These are phyloP conservation scores for Gilbertella persicaria DNA, from an alignment of 371 early-diverging fungal genomes.

Conservation along the genomic window DNA sequence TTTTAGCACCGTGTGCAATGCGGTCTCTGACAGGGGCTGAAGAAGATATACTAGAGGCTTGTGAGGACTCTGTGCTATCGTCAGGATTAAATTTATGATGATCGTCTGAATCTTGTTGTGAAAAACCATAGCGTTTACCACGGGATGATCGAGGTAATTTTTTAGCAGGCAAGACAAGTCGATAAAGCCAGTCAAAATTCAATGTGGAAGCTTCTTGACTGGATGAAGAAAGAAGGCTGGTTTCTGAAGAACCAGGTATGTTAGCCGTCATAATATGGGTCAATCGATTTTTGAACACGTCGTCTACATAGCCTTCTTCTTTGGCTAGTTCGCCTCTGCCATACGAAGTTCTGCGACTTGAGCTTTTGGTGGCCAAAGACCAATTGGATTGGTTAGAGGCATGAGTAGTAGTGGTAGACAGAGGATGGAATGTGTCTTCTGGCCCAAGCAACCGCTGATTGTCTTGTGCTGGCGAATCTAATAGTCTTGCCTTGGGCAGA, in stretches of 20 bases:
- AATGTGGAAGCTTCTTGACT: not conserved
- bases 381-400: conserved; percentile 13
- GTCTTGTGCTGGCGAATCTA: no score
- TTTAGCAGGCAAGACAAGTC: conserved; percentile 9
- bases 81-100: conserved; percentile 19
- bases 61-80: not conserved
- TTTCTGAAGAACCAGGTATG: conserved; percentile 17
- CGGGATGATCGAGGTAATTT: conserved; percentile 16
- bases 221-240: not conserved
- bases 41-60: conserved; percentile 1
- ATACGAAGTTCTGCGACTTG: conserved; percentile 2
- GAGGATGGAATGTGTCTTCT: conserved; percentile 15
- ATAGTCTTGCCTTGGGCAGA: no score
- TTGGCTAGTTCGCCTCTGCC: no score
- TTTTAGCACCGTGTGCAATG: conserved; percentile 24
- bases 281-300: conserved; percentile 12
- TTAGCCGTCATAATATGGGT: conserved; percentile 31
- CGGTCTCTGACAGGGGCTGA: conserved; percentile 6
- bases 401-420: conserved; percentile 13
- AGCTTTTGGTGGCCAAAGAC: conserved; percentile 18
- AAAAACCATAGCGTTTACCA: conserved; percentile 44
- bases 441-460: no score
- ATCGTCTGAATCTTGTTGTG: conserved; percentile 44
- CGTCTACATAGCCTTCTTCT: conserved; percentile 14
- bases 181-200: conserved; percentile 12